A percentile compares a stretch with the other conserved stretches of the same genome.
Evolutionary conservation across 1,284 basidiomycete genomes (phyloP).

Genomic region (Clitocybe nebularis): DNA sequence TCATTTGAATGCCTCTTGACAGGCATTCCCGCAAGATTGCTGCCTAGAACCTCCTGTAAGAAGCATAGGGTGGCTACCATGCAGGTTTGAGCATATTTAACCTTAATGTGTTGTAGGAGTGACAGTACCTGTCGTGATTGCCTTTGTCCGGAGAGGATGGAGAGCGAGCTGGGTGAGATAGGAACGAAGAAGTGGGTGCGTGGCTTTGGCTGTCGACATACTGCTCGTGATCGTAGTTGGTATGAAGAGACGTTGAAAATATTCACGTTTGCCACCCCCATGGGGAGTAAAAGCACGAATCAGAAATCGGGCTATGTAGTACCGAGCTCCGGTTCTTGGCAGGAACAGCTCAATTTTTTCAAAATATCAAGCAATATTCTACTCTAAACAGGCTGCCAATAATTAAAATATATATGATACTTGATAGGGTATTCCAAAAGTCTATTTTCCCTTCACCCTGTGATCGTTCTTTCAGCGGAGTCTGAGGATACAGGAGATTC

Average conservation of each 20-base stretch:
- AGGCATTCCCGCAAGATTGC: slow-evolving; percentile 61
- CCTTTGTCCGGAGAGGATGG: slow-evolving; percentile 74
- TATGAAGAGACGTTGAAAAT: background rate
- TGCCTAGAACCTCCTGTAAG: slow-evolving; percentile 78
- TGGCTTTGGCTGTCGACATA: slow-evolving; percentile 26
- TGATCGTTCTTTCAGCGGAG: slow-evolving; percentile 8
- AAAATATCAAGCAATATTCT: no score
- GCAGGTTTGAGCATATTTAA: slow-evolving; percentile 2
- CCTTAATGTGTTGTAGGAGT: slow-evolving; percentile 5
- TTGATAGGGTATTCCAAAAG: slow-evolving; percentile 16
- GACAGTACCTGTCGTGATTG: slow-evolving; percentile 57
- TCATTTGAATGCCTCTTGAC: slow-evolving; percentile 46
- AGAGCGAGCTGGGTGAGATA: slow-evolving; percentile 61
- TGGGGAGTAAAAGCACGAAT: no score
- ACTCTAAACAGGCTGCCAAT: no score
- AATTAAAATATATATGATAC: slow-evolving; percentile 25
- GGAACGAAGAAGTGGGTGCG: slow-evolving; percentile 54
- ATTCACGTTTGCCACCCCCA: slow-evolving; percentile 10
- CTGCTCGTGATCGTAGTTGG: slow-evolving; percentile 12
- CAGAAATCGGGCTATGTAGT: no score
- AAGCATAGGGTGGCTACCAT: slow-evolving; percentile 63
- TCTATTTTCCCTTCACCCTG: slow-evolving; percentile 46
- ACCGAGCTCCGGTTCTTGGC: slow-evolving; percentile 17
- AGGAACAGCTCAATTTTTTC: no score
- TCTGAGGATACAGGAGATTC: background rate